Conservation (phyloP, 352 stramenopile species). For the Globisporangium okanoganense region DNA sequence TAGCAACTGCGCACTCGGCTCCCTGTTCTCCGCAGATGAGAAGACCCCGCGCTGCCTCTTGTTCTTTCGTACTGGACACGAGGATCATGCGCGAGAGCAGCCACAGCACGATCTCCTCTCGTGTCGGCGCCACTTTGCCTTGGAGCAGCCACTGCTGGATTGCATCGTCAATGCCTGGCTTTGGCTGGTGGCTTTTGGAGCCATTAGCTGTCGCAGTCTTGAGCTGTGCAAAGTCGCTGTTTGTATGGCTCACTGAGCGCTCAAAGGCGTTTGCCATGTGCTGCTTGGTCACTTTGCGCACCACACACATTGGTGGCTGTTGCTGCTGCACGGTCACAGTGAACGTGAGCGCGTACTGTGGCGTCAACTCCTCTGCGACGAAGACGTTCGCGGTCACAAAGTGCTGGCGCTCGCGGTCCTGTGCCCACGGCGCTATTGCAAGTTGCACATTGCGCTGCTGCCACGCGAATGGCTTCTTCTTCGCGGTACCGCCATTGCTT, state of each 20-base stretch:
- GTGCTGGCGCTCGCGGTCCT: constrained; percentile 14
- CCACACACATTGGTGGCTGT: neutral
- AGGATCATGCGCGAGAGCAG: constrained; percentile 53
- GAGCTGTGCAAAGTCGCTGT: constrained; percentile 9
- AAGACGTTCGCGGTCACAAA: constrained; percentile 18
- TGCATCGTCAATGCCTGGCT: constrained; percentile 14
- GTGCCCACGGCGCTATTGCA: constrained; percentile 23
- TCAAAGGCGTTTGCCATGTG: constrained; percentile 45
- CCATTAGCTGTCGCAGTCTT: constrained; percentile 3
- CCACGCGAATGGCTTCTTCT: constrained; percentile 17
- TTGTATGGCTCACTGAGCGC: constrained; percentile 17
- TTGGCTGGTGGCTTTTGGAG: neutral
- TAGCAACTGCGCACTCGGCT: neutral
- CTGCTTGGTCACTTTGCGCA: constrained; percentile 39
- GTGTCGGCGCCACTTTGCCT: constrained; percentile 25
- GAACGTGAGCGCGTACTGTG: constrained; percentile 45
- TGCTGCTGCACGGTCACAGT: constrained; percentile 9
- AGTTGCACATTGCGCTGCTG: constrained; percentile 16
- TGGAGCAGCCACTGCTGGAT: constrained; percentile 33
- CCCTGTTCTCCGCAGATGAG: constrained; percentile 17
- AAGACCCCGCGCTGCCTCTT: constrained; percentile 8
- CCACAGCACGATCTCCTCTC: constrained; percentile 50
- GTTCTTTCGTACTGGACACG: neutral
- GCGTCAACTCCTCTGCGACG: constrained; percentile 32
- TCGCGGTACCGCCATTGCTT: constrained; percentile 5